Evolutionary conservation across 208 protist species (phyloP).

Genomic region (Crithidia sp.): DNA sequence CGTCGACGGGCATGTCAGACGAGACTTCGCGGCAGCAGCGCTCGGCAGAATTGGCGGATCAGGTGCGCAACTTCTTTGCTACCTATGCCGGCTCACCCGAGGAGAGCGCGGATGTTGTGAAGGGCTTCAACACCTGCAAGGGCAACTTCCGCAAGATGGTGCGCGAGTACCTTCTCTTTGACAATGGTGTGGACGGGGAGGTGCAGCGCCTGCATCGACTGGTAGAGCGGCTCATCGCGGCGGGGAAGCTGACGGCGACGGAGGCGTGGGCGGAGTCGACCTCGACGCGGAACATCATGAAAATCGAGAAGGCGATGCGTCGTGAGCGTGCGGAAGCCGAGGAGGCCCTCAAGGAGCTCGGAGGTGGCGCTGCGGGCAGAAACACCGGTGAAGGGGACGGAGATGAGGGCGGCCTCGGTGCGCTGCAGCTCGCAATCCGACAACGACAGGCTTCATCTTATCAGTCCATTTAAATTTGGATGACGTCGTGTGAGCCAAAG

Average conservation of each 20-base stretch:
- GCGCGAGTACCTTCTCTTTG: conserved; percentile 73
- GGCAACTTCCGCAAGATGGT: conserved; percentile 85
- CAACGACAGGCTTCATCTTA: conserved; percentile 63
- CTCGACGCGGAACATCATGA: conserved; percentile 33
- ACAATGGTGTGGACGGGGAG: conserved; percentile 69
- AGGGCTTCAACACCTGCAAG: conserved; percentile 55
- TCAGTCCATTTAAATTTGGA: too few relatives aligned
- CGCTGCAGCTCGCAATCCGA: conserved; percentile 72
- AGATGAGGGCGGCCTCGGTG: conserved; percentile 32
- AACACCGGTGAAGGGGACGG: background rate
- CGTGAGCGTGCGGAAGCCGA: conserved; percentile 73
- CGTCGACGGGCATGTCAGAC: conserved; percentile 3
- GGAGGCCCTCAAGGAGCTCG: conserved; percentile 60
- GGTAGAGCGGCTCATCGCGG: conserved; percentile 38
- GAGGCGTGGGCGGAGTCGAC: conserved; percentile 49
- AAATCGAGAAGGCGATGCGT: conserved; percentile 49
- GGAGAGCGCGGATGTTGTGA: conserved; percentile 64
- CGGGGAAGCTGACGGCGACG: conserved; percentile 36
- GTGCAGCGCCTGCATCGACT: conserved; percentile 57
- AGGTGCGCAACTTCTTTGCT: conserved; percentile 73
- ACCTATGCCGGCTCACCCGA: conserved; percentile 77
- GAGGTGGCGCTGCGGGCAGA: background rate
- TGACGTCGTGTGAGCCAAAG: too few relatives aligned
- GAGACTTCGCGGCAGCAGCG: conserved; percentile 51
- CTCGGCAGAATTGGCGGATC: conserved; percentile 64